phyloP scores from a whole-genome alignment of 1,284 basidiomycete genomes.

The Rhizoctonia solani region DNA sequence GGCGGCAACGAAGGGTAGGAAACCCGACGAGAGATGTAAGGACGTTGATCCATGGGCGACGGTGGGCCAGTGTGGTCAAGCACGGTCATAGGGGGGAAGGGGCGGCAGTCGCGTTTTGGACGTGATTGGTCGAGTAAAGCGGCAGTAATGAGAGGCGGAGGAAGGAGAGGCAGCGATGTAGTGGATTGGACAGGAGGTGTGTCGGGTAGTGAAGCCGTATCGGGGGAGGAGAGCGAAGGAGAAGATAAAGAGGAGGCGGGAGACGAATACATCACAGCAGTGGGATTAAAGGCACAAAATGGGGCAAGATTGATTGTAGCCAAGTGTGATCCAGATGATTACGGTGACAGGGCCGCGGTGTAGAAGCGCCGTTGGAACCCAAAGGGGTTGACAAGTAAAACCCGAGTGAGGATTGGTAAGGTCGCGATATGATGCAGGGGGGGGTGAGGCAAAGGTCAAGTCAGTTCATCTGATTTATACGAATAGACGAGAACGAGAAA shows the following conservation, averaged over 20 bases:
- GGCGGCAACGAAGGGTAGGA: conserved; percentile 25
- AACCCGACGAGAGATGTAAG: conserved; percentile 28
- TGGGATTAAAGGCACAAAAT: conserved; percentile 15
- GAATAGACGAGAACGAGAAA: background rate
- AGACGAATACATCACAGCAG: conserved; percentile 22
- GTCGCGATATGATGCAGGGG: conserved; percentile 14
- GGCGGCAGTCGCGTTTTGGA: conserved; percentile 26
- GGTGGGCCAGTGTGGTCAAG: conserved; percentile 27
- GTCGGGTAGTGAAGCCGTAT: conserved; percentile 18
- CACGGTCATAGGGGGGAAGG: conserved; percentile 32
- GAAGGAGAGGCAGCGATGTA: conserved; percentile 15
- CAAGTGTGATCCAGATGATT: conserved; percentile 19
- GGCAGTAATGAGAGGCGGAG: conserved; percentile 4
- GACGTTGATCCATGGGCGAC: conserved; percentile 11
- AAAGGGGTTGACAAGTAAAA: conserved; percentile 3
- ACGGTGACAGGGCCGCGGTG: conserved; percentile 12
- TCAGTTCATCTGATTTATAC: conserved; percentile 34
- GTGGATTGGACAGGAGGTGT: conserved; percentile 11
- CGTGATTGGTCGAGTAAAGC: background rate
- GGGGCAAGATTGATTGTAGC: background rate
- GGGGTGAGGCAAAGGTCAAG: conserved; percentile 26
- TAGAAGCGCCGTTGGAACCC: conserved; percentile 19
- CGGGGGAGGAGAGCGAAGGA: conserved; percentile 25
- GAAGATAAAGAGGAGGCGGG: conserved; percentile 28
- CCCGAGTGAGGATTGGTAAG: conserved; percentile 22